A percentile compares a stretch with the other conserved stretches of the same genome.
phyloP scores from a whole-genome alignment of 257 asterid genomes.

The Salvia miltiorrhiza region DNA sequence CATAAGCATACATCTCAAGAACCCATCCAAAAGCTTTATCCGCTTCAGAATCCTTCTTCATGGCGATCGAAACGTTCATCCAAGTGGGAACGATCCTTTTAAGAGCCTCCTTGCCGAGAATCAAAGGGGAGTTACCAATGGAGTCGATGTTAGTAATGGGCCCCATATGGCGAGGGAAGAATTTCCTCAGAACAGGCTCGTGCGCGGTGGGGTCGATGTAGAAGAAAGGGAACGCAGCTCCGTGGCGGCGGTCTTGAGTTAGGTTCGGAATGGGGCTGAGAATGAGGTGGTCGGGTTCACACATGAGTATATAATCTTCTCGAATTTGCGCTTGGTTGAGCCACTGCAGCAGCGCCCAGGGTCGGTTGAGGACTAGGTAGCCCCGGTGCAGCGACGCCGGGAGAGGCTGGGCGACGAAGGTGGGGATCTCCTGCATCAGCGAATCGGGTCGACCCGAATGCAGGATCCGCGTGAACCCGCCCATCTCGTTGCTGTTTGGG shows the following conservation, averaged over 20 bases:
- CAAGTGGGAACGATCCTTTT: slow-evolving; percentile 79
- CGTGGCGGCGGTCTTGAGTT: slow-evolving; percentile 42
- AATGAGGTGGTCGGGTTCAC: slow-evolving; percentile 82
- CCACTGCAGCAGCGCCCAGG: slow-evolving; percentile 95
- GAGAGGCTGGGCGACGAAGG: slow-evolving; percentile 78
- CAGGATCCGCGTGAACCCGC: slow-evolving; percentile 79
- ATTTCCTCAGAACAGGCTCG: slow-evolving; percentile 55
- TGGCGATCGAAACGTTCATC: slow-evolving; percentile 83
- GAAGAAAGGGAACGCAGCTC: slow-evolving; percentile 80
- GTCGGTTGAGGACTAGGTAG: slow-evolving; percentile 76
- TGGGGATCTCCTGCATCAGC: slow-evolving; percentile 86
- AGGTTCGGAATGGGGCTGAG: slow-evolving; percentile 80
- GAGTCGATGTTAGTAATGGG: slow-evolving; percentile 69
- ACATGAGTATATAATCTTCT: slow-evolving; percentile 80
- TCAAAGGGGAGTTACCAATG: slow-evolving; percentile 87
- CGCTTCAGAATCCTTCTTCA: slow-evolving; percentile 79
- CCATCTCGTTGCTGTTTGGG: slow-evolving; percentile 50
- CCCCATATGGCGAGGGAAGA: slow-evolving; percentile 59
- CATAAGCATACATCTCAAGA: slow-evolving; percentile 90
- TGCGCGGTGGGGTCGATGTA: slow-evolving; percentile 66
- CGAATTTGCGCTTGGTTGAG: slow-evolving; percentile 66
- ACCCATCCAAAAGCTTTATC: slow-evolving; percentile 92
- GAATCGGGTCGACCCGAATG: slow-evolving; percentile 60
- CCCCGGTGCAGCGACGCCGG: slow-evolving; percentile 50
- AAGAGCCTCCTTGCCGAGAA: slow-evolving; percentile 62